Evolutionary conservation across 768 basidiomycete species (phyloP).

Genomic region (Gyrodon lividus): DNA sequence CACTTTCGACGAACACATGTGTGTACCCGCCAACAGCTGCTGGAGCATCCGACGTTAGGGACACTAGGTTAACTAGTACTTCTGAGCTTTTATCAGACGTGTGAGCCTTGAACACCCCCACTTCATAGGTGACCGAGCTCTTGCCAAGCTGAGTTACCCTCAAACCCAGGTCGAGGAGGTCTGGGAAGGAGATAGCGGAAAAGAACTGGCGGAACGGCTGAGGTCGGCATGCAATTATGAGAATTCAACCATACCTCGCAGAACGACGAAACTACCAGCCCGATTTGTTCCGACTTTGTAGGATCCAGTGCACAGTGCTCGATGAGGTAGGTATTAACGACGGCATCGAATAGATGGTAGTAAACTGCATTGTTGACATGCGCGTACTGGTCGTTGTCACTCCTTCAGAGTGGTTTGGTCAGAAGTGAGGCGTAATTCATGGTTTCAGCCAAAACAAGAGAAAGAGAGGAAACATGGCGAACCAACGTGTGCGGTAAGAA

Average conservation of each 20-base stretch:
- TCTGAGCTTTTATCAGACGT: constrained; percentile 24
- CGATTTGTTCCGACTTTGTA: constrained; percentile 52
- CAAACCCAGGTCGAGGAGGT: constrained; percentile 67
- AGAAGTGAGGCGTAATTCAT: neutral
- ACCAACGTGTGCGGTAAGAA: constrained; percentile 72
- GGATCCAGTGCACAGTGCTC: constrained; percentile 59
- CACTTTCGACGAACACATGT: constrained; percentile 77
- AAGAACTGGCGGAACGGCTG: constrained; percentile 52
- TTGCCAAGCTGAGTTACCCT: constrained; percentile 65
- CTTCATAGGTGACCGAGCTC: constrained; percentile 78
- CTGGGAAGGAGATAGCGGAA: constrained; percentile 69
- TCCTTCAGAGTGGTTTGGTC: constrained; percentile 45
- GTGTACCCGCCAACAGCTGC: constrained; percentile 62
- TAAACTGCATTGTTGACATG: constrained; percentile 83
- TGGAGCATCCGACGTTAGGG: constrained; percentile 20
- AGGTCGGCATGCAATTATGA: neutral
- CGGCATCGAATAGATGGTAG: constrained; percentile 79
- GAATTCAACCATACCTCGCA: constrained; percentile 48
- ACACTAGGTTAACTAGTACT: neutral
- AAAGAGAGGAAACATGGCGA: constrained; percentile 5
- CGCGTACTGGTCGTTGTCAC: constrained; percentile 83
- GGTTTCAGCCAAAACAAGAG: neutral
- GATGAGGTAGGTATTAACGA: constrained; percentile 79
- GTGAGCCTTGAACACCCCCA: constrained; percentile 62
- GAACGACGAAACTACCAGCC: constrained; percentile 75